Conservation (phyloP, 139 green algal genomes). For the Picochlorum sp. region DNA sequence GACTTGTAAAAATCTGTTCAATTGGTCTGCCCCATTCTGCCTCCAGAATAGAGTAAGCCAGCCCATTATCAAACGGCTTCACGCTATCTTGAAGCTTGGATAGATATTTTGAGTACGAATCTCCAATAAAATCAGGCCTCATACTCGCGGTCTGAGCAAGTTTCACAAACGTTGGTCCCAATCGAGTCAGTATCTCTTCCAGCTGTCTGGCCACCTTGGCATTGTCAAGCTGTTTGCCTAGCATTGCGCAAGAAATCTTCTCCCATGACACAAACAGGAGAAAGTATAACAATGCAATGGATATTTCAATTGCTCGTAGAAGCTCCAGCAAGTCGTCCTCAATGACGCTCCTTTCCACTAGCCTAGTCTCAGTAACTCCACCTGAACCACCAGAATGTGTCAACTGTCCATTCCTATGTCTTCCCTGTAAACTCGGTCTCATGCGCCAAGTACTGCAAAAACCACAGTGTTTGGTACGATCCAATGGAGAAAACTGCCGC, state of each 20-base stretch:
- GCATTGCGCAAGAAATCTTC: neutral
- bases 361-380: too few relatives aligned
- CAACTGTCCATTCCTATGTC: too few relatives aligned
- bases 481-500: too few relatives aligned
- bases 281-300: neutral
- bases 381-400: too few relatives aligned
- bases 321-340: neutral
- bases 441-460: too few relatives aligned
- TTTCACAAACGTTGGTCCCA: conserved; percentile 85
- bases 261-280: neutral
- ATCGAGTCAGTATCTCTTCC: conserved; percentile 50
- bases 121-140: conserved; percentile 53
- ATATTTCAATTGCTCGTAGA: neutral
- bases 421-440: too few relatives aligned
- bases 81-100: conserved; percentile 62
- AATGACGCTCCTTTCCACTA: neutral
- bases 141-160: conserved; percentile 65
- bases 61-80: conserved; percentile 31
- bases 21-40: conserved; percentile 72
- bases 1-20: conserved; percentile 72
- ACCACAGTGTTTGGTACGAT: too few relatives aligned
- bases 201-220: conserved; percentile 28
- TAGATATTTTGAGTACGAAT: conserved; percentile 60
- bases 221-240: neutral
- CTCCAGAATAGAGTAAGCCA: conserved; percentile 70